Conservation (phyloP, 2,329 filamentous ascomycete species). For the Westerdykella aurantiaca region DNA sequence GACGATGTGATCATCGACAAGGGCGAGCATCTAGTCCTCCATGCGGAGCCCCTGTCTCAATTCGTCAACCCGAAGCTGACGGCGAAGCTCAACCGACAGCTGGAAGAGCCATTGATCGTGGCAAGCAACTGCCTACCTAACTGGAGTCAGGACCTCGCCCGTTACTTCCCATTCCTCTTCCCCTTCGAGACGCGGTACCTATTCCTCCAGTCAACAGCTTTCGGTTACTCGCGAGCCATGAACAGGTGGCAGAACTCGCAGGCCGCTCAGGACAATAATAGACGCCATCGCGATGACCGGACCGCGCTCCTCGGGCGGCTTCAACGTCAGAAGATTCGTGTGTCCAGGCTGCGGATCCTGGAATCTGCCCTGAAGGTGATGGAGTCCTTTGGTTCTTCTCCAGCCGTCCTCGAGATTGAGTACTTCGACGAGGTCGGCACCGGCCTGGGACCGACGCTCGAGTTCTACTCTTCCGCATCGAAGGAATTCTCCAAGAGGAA, state of each 20-base stretch:
- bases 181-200: constrained; percentile 96
- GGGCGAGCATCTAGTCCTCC: constrained; percentile 63
- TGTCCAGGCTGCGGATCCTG: constrained; percentile 87
- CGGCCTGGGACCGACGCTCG: constrained; percentile 86
- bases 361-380: constrained; percentile 98
- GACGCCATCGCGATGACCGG: constrained; percentile 59
- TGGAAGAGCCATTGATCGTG: constrained; percentile 94
- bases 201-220: constrained; percentile 96
- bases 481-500: constrained; percentile 97
- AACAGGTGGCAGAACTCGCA: constrained; percentile 93
- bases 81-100: constrained; percentile 91
- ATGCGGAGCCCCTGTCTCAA: constrained; percentile 77
- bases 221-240: constrained; percentile 97
- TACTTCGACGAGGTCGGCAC: constrained; percentile 99
- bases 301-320: constrained; percentile 83
- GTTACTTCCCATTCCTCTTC: constrained; percentile 93
- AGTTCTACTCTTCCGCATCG: constrained; percentile 97
- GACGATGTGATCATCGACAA: constrained; percentile 83
- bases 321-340: constrained; percentile 96
- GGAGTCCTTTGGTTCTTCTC: constrained; percentile 95
- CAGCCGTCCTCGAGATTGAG: constrained; percentile 92
- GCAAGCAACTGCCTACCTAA: constrained; percentile 92
- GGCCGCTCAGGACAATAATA: constrained; percentile 62
- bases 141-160: constrained; percentile 93
- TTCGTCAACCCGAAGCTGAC: constrained; percentile 99